These are phyloP conservation scores for Marasmius tenuissimus DNA, from an alignment of 1,284 basidiomycete genomes.

Conservation along the genomic window DNA sequence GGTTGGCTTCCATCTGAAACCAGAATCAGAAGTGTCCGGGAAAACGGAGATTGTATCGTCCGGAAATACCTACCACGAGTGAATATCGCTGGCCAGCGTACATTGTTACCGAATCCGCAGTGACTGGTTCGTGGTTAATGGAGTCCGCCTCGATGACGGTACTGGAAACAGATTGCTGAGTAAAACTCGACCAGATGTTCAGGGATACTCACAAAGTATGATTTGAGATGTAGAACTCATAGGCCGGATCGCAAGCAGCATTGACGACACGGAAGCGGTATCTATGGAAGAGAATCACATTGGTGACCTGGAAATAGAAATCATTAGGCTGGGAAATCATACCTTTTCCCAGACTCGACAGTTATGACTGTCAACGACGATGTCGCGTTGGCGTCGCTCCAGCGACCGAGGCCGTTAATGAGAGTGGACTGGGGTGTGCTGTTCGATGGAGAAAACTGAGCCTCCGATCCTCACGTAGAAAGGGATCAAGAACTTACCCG, in stretches of 20 bases:
- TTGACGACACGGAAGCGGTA: constrained; percentile 49
- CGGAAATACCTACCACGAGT: constrained; percentile 26
- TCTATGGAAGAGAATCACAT: not conserved
- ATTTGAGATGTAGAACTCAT: constrained; percentile 33
- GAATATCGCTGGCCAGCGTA: constrained; percentile 34
- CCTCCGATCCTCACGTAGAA: not conserved
- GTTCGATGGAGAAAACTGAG: not conserved
- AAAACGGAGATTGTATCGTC: not conserved
- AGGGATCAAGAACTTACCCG: not conserved
- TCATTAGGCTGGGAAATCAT: not conserved
- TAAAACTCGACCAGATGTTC: not conserved
- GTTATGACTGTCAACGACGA: constrained; percentile 28
- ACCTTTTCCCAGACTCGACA: constrained; percentile 19
- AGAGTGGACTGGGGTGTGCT: constrained; percentile 36
- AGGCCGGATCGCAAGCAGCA: constrained; percentile 37
- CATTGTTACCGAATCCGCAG: constrained; percentile 16
- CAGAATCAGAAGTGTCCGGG: not conserved
- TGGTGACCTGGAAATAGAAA: not conserved
- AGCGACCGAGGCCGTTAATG: constrained; percentile 43
- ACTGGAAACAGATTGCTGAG: not conserved
- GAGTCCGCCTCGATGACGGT: constrained; percentile 20
- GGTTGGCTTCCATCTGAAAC: constrained; percentile 27
- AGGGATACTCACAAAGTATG: constrained; percentile 24
- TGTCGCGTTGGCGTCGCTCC: not conserved
- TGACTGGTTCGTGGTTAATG: constrained; percentile 9